Percentiles rank a stretch among this genome's conserved stretches.
Evolutionary conservation across 2,329 filamentous ascomycete genomes (phyloP).

Genomic region (Ophiostoma sp.): DNA sequence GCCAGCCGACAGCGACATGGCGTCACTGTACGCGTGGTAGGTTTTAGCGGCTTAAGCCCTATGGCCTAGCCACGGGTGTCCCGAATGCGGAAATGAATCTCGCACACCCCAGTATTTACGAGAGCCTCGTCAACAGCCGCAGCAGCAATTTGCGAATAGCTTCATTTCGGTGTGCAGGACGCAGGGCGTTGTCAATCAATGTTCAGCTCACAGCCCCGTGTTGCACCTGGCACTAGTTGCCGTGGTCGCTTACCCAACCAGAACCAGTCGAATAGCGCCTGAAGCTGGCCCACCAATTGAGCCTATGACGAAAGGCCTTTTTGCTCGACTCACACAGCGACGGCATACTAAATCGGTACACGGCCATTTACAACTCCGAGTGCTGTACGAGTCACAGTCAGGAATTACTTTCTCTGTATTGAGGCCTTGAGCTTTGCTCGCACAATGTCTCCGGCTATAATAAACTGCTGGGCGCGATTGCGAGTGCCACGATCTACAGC

Average conservation of each 20-base stretch:
- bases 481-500: not conserved
- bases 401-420: not conserved
- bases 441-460: not conserved
- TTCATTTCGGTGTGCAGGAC: not conserved
- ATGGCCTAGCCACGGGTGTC: not conserved
- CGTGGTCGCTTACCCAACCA: not conserved
- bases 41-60: slow-evolving; percentile 5
- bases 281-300: not conserved
- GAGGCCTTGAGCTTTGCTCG: not conserved
- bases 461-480: not conserved
- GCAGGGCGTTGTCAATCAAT: not conserved
- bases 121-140: not conserved
- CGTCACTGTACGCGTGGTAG: slow-evolving; percentile 8
- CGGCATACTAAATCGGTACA: not conserved
- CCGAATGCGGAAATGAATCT: not conserved
- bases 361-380: too few relatives aligned
- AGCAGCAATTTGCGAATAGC: not conserved
- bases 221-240: not conserved
- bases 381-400: not conserved
- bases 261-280: not conserved
- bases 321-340: not conserved
- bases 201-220: not conserved
- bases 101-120: not conserved
- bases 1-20: not conserved
- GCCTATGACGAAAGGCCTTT: slow-evolving; percentile 6